A percentile compares a stretch with the other conserved stretches of the same genome.
Conservation (phyloP, 169 alveolate species). For the Cryptosporidium canis region DNA sequence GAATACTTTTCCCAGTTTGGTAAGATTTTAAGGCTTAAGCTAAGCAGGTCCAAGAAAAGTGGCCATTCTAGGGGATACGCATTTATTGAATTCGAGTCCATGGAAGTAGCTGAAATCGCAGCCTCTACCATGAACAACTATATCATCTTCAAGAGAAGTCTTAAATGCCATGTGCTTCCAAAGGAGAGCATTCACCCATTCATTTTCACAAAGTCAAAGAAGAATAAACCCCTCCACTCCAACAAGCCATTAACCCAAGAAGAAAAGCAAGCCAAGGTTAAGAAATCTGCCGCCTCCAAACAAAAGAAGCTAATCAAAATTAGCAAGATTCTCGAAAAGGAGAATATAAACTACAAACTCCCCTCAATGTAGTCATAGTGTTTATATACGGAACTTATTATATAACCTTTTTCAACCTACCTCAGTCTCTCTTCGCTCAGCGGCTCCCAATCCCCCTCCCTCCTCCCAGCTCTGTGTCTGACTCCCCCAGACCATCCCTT, state of each 20-base stretch:
- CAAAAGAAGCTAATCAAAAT: conserved; percentile 42
- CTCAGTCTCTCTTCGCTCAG: background rate
- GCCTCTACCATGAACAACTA: conserved; percentile 88
- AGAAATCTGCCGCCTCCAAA: background rate
- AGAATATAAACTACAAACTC: background rate
- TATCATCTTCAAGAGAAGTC: conserved; percentile 80
- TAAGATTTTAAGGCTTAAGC: conserved; percentile 75
- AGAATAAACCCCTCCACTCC: background rate
- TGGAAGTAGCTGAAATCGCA: conserved; percentile 86
- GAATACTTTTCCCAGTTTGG: conserved; percentile 88
- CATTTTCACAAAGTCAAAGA: conserved; percentile 77
- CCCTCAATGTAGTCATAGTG: background rate
- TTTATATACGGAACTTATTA: background rate
- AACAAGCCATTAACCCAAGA: background rate
- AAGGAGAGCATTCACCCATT: conserved; percentile 76
- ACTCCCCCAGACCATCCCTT: background rate
- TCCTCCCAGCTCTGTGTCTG: background rate
- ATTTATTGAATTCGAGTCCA: conserved; percentile 84
- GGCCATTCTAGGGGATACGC: conserved; percentile 88
- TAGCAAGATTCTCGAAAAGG: background rate
- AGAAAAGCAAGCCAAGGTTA: background rate
- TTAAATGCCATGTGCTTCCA: conserved; percentile 79
- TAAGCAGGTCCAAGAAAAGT: conserved; percentile 81
- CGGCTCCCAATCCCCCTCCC: background rate
- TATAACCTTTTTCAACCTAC: background rate